Evolutionary conservation across 1,139 yeast species (phyloP).

Genomic region (Barnettozyma hawaiiensis): DNA sequence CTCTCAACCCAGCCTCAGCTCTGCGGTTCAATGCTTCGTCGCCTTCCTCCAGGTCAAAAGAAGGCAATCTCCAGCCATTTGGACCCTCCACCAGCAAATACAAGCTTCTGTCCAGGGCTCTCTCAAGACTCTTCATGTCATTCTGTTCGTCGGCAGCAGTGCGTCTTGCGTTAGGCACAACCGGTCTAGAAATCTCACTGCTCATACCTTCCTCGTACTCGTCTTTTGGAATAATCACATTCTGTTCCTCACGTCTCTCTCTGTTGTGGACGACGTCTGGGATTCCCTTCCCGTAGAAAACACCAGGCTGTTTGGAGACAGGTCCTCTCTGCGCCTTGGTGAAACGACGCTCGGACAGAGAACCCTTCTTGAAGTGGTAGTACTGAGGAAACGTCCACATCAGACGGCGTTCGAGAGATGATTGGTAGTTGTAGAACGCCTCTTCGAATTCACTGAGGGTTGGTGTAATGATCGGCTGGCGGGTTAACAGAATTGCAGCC

Average conservation of each 20-base stretch:
- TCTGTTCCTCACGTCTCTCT: conserved; percentile 82
- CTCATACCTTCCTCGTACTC: conserved; percentile 32
- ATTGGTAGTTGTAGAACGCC: conserved; percentile 76
- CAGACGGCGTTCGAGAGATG: conserved; percentile 78
- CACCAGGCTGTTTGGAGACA: conserved; percentile 62
- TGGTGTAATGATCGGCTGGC: conserved; percentile 80
- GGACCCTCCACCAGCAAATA: conserved; percentile 54
- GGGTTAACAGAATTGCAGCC: conserved; percentile 60
- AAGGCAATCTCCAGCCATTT: conserved; percentile 71
- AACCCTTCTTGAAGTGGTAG: conserved; percentile 87
- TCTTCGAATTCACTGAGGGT: conserved; percentile 68
- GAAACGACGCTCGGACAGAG: conserved; percentile 80
- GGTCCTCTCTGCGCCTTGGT: conserved; percentile 74
- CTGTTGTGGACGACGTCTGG: conserved; percentile 87
- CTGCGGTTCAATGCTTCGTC: conserved; percentile 56
- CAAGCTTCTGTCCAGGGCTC: conserved; percentile 74
- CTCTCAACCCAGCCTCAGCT: conserved; percentile 70
- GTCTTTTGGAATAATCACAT: conserved; percentile 57
- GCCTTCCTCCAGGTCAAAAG: conserved; percentile 42
- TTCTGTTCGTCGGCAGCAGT: conserved; percentile 70
- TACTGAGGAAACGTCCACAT: conserved; percentile 98
- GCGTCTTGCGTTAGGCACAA: conserved; percentile 61
- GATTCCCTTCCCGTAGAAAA: conserved; percentile 73
- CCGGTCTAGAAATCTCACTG: conserved; percentile 62
- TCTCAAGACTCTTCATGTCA: conserved; percentile 65